phyloP scores from a whole-genome alignment of 2,329 filamentous ascomycete genomes.

The Fonsecaea nubica region DNA sequence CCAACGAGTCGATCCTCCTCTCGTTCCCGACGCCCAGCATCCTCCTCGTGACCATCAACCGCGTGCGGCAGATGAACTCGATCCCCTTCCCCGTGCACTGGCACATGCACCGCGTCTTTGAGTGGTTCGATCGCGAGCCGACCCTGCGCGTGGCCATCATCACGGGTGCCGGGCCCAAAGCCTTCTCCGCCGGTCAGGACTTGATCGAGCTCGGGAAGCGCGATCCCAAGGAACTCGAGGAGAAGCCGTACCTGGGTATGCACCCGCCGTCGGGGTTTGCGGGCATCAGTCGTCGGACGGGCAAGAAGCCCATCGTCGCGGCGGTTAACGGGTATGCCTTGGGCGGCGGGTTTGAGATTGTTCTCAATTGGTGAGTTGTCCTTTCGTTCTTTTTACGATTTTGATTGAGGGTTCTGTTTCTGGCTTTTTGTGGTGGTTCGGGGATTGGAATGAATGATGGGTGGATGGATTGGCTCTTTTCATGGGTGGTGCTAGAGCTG shows the following conservation, averaged over 20 bases:
- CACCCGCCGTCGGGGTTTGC: slow-evolving; percentile 49
- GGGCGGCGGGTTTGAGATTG: slow-evolving; percentile 78
- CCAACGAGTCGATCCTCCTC: slow-evolving; percentile 38
- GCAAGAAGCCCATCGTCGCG: slow-evolving; percentile 76
- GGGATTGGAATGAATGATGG: no score
- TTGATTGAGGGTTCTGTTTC: no score
- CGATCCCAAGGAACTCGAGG: slow-evolving; percentile 41
- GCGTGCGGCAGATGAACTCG: slow-evolving; percentile 53
- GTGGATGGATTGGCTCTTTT: no score
- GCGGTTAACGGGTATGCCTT: slow-evolving; percentile 78
- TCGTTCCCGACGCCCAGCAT: slow-evolving; percentile 54
- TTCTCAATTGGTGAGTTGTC: slow-evolving; percentile 39
- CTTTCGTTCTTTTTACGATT: no score
- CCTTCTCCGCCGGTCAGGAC: slow-evolving; percentile 56
- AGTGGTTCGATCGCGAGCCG: slow-evolving; percentile 56
- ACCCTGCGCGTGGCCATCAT: slow-evolving; percentile 51
- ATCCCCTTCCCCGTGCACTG: slow-evolving; percentile 52
- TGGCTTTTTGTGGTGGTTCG: no score
- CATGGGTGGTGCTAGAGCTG: no score
- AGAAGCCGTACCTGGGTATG: slow-evolving; percentile 36
- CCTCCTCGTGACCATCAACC: slow-evolving; percentile 57
- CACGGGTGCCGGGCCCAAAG: slow-evolving; percentile 51
- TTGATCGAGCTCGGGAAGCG: slow-evolving; percentile 50
- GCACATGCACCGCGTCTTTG: slow-evolving; percentile 52
- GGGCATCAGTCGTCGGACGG: slow-evolving; percentile 61